phyloP scores from a whole-genome alignment of 1,284 basidiomycete genomes.

The Boletus coffeatus region DNA sequence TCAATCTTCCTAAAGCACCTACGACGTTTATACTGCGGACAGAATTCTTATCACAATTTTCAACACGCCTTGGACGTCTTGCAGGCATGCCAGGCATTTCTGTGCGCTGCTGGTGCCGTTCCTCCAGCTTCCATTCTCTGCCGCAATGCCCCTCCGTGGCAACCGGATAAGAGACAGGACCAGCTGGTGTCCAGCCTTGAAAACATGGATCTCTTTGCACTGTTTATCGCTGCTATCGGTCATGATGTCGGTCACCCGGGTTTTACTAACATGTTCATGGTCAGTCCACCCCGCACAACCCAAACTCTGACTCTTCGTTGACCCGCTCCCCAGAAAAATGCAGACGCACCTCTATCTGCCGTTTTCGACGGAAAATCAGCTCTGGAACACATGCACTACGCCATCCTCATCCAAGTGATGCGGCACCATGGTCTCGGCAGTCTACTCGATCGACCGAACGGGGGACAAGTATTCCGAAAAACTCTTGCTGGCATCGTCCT shows the following conservation, averaged over 20 bases:
- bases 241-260: conserved; percentile 97
- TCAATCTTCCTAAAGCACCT: conserved; percentile 76
- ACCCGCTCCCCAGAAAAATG: conserved; percentile 71
- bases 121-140: conserved; percentile 62
- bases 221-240: conserved; percentile 87
- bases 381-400: conserved; percentile 90
- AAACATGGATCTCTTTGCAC: conserved; percentile 72
- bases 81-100: conserved; percentile 85
- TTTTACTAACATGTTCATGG: conserved; percentile 88
- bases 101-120: conserved; percentile 70
- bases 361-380: conserved; percentile 88
- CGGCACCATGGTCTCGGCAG: conserved; percentile 73
- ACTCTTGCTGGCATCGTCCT: conserved; percentile 77
- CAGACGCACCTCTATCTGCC: conserved; percentile 78
- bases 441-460: conserved; percentile 50
- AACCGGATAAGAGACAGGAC: conserved; percentile 37
- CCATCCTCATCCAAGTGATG: conserved; percentile 78
- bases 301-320: conserved; percentile 1
- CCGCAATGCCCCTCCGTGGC: conserved; percentile 42
- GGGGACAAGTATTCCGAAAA: conserved; percentile 58
- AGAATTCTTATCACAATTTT: conserved; percentile 95
- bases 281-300: conserved; percentile 34
- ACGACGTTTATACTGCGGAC: conserved; percentile 78
- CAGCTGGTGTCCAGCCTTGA: conserved; percentile 49
- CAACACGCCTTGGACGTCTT: conserved; percentile 92